Evolutionary conservation across 148 eudicot genomes (phyloP), one percentile per base, ranked within the genome.

Genomic region (Simmondsia chinensis): DNA sequence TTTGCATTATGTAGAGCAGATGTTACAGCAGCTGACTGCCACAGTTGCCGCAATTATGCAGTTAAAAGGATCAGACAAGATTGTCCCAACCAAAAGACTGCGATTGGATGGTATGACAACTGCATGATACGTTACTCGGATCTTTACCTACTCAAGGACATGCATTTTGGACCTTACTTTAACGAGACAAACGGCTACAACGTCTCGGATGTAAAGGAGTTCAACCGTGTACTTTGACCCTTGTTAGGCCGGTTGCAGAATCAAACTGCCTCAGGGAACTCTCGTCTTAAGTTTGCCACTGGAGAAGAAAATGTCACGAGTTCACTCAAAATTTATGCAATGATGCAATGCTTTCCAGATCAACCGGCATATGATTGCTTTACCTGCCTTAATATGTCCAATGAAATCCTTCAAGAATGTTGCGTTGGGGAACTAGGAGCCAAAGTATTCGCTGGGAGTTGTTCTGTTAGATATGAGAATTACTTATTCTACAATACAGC

Each of bases 331-430:
- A 21, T 57, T 3, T 46, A 45, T 20, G 70, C 54, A 13, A 9
- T 48, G 27, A 41, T 44, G 32, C 57, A 57, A 33, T 69, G 74
- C 17, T 34, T 47, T 17, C 57, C 69, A n/a, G 54, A 63, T 22
- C 38, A 63, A 44, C 12, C 43, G 4, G 2, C 4, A 1, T 0
- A 9, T 0, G 35, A 48, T n/a, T 68, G 73, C 47, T 12, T 13
- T 0, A 28, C 29, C 14, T 69, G 74, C 48, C 26, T 63, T 3
- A 39, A 6, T 0, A 15, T 25, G 2, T 1, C 7, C 2, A 41
- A 50, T 2, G 11, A 24, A 12, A 1, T 0, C 7, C 10, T 51
- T 11, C 47, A 42, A 4, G 15, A 20, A 2, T 56, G 59, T 22
- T 39, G 52, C 23, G 16, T 1, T 2, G 35, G 39, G 0, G 33